These are phyloP conservation scores for Eutrema yunnanense DNA, from an alignment of 345 rosid species.

Conservation along the genomic window DNA sequence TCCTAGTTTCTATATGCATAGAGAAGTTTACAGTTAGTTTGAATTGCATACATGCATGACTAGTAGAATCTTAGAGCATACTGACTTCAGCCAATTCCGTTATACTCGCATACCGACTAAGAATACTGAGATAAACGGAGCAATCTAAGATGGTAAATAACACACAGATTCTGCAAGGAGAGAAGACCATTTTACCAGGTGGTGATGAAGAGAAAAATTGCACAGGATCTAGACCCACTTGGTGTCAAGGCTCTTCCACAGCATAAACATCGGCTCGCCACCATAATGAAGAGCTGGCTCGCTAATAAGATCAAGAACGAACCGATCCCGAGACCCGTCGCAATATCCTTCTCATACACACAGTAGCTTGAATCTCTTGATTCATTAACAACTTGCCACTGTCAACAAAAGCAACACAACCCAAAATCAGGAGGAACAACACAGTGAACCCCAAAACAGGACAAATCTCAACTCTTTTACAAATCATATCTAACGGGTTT, in stretches of 20 bases:
- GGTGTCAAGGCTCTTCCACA: constrained; percentile 80
- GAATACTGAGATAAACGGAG: neutral
- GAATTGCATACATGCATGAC: neutral
- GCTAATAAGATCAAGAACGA: constrained; percentile 50
- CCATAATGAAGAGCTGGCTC: constrained; percentile 71
- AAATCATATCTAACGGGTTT: neutral
- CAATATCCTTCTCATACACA: constrained; percentile 68
- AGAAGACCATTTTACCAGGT: constrained; percentile 49
- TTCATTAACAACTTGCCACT: constrained; percentile 32
- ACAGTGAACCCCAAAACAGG: neutral
- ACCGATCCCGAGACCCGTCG: constrained; percentile 75
- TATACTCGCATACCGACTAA: neutral
- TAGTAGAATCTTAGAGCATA: neutral
- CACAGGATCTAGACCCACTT: constrained; percentile 70
- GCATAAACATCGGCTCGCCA: constrained; percentile 65
- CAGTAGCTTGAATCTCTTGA: constrained; percentile 43
- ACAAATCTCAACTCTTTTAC: neutral
- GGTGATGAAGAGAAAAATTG: constrained; percentile 63
- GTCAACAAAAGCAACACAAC: constrained; percentile 4
- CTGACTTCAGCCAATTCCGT: neutral
- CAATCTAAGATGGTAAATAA: neutral
- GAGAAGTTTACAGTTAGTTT: neutral
- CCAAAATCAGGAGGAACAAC: neutral
- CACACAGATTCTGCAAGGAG: neutral
- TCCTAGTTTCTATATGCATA: neutral